Percentiles rank a stretch among this genome's conserved stretches.
phyloP scores from a whole-genome alignment of 1,284 basidiomycete species.

The Trametes versicolor region DNA sequence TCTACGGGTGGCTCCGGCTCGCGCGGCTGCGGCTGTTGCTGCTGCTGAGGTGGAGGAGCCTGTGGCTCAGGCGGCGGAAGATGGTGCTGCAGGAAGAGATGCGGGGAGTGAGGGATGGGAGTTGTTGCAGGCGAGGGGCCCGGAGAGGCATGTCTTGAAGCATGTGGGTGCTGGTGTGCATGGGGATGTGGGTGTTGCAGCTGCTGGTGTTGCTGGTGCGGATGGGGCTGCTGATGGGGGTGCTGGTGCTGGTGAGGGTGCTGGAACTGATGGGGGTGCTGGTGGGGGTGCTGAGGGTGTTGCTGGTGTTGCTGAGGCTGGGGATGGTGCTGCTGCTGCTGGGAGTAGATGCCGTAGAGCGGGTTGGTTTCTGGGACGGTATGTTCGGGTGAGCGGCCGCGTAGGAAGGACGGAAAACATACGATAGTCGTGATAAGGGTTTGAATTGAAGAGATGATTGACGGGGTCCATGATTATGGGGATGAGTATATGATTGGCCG shows the following conservation, averaged over 20 bases:
- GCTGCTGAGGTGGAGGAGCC: slow-evolving; percentile 26
- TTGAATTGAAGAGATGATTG: slow-evolving; percentile 70
- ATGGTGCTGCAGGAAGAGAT: slow-evolving; percentile 42
- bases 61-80: slow-evolving; percentile 30
- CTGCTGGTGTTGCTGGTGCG: slow-evolving; percentile 41
- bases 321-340: slow-evolving; percentile 37
- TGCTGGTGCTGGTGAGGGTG: slow-evolving; percentile 26
- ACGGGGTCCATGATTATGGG: slow-evolving; percentile 63
- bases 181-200: slow-evolving; percentile 27
- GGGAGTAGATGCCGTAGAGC: slow-evolving; percentile 40
- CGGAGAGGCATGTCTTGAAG: slow-evolving; percentile 60
- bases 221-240: slow-evolving; percentile 35
- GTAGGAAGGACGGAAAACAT: slow-evolving; percentile 31
- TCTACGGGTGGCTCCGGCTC: slow-evolving; percentile 44
- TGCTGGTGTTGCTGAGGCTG: slow-evolving; percentile 15
- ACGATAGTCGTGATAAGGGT: slow-evolving; percentile 61
- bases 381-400: slow-evolving; percentile 6
- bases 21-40: slow-evolving; percentile 36
- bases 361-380: slow-evolving; percentile 22
- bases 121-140: slow-evolving; percentile 31
- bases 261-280: slow-evolving; percentile 32
- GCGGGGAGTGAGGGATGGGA: slow-evolving; percentile 38
- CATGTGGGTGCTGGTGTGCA: slow-evolving; percentile 39
- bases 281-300: slow-evolving; percentile 34
- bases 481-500: slow-evolving; percentile 48